phyloP scores from a whole-genome alignment of 352 stramenopile species.

The Phytophthora macrochlamydospora region DNA sequence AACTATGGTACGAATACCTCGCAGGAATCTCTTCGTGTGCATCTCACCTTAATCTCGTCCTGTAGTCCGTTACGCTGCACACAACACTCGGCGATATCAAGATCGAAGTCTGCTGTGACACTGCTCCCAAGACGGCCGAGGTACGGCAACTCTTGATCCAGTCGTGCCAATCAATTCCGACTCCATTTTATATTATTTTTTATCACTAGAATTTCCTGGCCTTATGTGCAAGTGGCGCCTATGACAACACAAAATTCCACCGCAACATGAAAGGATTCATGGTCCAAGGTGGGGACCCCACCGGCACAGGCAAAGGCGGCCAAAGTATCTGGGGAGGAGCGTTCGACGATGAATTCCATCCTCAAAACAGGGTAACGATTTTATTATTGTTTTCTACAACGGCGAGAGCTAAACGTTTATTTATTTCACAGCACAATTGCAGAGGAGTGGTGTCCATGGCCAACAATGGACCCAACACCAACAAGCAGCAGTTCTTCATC shows the following conservation, averaged over 20 bases:
- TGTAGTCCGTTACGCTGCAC: slow-evolving; percentile 93
- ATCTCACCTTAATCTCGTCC: not conserved
- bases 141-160: slow-evolving; percentile 30
- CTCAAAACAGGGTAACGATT: slow-evolving; percentile 69
- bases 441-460: slow-evolving; percentile 93
- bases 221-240: slow-evolving; percentile 91
- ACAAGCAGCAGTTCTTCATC: slow-evolving; percentile 98
- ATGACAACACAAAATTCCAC: slow-evolving; percentile 92
- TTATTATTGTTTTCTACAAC: not conserved
- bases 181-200: slow-evolving; percentile 9
- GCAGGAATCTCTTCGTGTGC: not conserved
- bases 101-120: slow-evolving; percentile 97
- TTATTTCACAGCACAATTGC: slow-evolving; percentile 75
- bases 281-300: slow-evolving; percentile 90
- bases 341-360: slow-evolving; percentile 94
- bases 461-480: slow-evolving; percentile 92
- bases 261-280: slow-evolving; percentile 91
- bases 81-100: slow-evolving; percentile 96
- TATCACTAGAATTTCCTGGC: slow-evolving; percentile 95
- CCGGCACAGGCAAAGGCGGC: slow-evolving; percentile 90
- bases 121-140: slow-evolving; percentile 85
- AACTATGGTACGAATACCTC: no score
- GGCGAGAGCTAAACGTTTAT: not conserved
- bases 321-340: slow-evolving; percentile 90
- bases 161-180: not conserved